Conservation (phyloP, 1,284 basidiomycete genomes). For the Microbotryum lychnidis-dioicae region DNA sequence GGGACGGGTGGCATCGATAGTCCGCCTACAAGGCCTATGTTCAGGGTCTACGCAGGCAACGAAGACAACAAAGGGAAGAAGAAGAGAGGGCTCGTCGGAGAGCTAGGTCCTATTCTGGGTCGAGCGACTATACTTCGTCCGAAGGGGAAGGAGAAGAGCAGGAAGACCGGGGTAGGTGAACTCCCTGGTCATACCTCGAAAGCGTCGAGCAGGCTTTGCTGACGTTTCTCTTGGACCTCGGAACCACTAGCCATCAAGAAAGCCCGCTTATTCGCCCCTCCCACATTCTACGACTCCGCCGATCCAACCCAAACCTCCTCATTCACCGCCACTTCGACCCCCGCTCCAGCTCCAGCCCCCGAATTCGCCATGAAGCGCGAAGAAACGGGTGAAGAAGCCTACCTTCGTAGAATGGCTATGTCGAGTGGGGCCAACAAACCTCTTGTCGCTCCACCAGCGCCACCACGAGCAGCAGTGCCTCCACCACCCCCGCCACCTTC, state of each 20-base stretch:
- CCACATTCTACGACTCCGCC: conserved; percentile 17
- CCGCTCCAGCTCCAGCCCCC: neutral
- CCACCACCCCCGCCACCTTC: conserved; percentile 29
- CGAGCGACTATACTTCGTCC: conserved; percentile 25
- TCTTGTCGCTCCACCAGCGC: conserved; percentile 40
- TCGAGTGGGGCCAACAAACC: conserved; percentile 42
- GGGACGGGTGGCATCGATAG: neutral
- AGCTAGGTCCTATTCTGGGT: conserved; percentile 11
- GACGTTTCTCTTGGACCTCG: neutral
- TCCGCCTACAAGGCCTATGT: conserved; percentile 28
- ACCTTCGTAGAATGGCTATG: conserved; percentile 55
- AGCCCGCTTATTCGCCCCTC: conserved; percentile 27
- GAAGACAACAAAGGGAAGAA: conserved; percentile 22
- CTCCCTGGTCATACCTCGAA: neutral
- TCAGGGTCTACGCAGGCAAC: conserved; percentile 12
- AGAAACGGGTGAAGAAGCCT: conserved; percentile 59
- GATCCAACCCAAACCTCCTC: neutral
- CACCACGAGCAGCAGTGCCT: conserved; percentile 6
- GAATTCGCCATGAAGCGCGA: neutral
- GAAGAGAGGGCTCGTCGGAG: conserved; percentile 17
- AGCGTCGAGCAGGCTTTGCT: too few relatives aligned
- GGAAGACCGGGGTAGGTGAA: neutral
- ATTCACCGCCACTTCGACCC: neutral
- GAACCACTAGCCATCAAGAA: conserved; percentile 23
- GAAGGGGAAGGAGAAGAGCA: conserved; percentile 9